phyloP scores from a whole-genome alignment of 441 rosid species.

The Rhodomyrtus psidioides region DNA sequence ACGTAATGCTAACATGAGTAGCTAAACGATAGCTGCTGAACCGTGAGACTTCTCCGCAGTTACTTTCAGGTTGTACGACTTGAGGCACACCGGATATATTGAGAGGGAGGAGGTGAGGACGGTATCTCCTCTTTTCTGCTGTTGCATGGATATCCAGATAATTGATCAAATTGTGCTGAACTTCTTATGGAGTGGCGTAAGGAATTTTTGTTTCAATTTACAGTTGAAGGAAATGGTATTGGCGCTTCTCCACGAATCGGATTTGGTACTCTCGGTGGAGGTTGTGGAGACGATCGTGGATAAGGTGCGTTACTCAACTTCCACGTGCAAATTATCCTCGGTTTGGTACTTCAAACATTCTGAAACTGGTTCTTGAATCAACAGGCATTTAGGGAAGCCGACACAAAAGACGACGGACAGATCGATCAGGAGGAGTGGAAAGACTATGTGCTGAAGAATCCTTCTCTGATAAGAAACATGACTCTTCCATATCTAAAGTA shows the following conservation, averaged over 20 bases:
- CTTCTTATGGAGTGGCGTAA: not conserved
- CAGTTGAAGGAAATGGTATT: slow-evolving; percentile 88
- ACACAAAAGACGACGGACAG: slow-evolving; percentile 47
- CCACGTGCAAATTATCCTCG: not conserved
- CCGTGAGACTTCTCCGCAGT: slow-evolving; percentile 29
- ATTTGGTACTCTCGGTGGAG: slow-evolving; percentile 53
- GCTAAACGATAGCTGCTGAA: not conserved
- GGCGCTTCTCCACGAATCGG: slow-evolving; percentile 85
- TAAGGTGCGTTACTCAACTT: slow-evolving; percentile 32
- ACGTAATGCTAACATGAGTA: not conserved
- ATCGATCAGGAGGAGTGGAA: slow-evolving; percentile 76
- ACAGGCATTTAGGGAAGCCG: slow-evolving; percentile 57
- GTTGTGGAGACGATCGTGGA: slow-evolving; percentile 60
- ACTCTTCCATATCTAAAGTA: slow-evolving; percentile 68
- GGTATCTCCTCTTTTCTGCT: not conserved
- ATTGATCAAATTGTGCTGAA: not conserved
- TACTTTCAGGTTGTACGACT: slow-evolving; percentile 82
- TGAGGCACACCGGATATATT: slow-evolving; percentile 76
- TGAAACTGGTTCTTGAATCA: not conserved
- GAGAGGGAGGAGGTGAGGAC: slow-evolving; percentile 77
- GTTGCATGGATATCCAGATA: not conserved
- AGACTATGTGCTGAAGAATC: slow-evolving; percentile 51
- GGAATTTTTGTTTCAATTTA: not conserved
- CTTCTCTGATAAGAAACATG: slow-evolving; percentile 76
- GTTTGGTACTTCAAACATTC: not conserved